Base-by-base conservation (phyloP, 768 basidiomycete genomes). In the Mycena rebaudengoi region DNA sequence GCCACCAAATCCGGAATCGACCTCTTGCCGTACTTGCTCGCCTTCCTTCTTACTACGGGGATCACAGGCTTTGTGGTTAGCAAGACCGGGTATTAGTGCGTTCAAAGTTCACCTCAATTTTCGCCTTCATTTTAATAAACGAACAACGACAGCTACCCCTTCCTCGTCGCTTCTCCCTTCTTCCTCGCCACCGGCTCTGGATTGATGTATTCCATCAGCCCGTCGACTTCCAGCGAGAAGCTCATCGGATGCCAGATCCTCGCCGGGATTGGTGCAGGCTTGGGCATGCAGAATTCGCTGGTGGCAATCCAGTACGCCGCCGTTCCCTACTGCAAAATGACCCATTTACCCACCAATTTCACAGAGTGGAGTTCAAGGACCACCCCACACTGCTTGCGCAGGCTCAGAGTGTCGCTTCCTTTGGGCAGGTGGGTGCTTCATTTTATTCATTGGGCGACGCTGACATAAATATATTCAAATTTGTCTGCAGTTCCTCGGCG, bases 1-100 rank as follows among this genome's bases (percentile, higher is more conserved):
- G 67, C 67, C 7, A 63, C 50, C 25, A 49, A 52, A 14, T 70
- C 69, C 14, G 69, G 69, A 16, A 57, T 70, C 37, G 57, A 68
- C 41, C 29, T 68, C 16, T 65, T 70, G 12, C 67, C 69, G 18
- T 50, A 66, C 41, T 20, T 70, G 11, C 21, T 64, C 21, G 51
- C 21, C n/a, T 44, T 20, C 11, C 58, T 59, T 44, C 7, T 51
- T 40, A 43, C 35, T 37, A 11, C 43, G 21, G 53, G 53, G 48
- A 28, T 5, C 21, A 65, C 46, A n/a, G 63, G 69, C n/a, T 11
- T 35, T 16, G 25, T 61, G 29, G 57, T 50, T 37, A 33, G 60
- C 35, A 52, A 41, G 14, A 43, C 62, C 12, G 66, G 66, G 18
- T 61, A 61, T 35, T 66, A 62, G 68, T 66, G 33, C 14, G 60